Evolutionary conservation across 2,329 filamentous ascomycete genomes (phyloP).

Genomic region (Ophiostoma perfectum): DNA sequence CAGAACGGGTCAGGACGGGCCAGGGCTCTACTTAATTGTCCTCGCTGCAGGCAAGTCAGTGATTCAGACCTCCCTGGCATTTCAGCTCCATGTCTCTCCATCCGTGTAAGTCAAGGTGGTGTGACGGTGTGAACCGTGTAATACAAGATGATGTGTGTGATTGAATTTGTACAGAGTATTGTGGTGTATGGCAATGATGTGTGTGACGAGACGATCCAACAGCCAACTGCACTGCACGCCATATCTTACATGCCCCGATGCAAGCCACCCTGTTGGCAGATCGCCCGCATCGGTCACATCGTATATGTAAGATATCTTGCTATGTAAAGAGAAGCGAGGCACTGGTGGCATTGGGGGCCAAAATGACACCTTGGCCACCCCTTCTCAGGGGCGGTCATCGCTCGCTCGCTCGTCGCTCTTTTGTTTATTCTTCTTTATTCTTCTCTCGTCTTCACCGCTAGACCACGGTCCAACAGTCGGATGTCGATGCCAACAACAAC

Average conservation of each 20-base stretch:
- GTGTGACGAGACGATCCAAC: background rate
- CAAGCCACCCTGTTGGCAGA: background rate
- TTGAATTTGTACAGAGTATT: no score
- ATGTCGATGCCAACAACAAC: no score
- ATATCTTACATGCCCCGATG: background rate
- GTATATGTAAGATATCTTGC: no score
- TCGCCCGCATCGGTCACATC: background rate
- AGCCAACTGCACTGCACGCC: background rate
- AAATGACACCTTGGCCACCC: background rate
- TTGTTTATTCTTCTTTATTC: no score
- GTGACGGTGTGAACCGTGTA: background rate
- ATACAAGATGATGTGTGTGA: background rate
- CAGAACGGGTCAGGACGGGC: no score
- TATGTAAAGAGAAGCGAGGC: background rate
- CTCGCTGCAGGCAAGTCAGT: background rate
- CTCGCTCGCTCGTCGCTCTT: no score
- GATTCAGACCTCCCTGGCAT: conserved; percentile 1
- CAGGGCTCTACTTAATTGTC: no score
- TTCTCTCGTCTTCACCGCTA: background rate
- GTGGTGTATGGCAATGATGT: background rate
- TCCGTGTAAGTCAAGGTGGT: conserved; percentile 3
- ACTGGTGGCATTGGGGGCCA: conserved; percentile 6
- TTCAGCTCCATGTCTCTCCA: background rate
- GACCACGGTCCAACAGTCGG: no score
- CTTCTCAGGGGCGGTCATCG: no score